These are phyloP conservation scores for Lentithecium fluviatile DNA, from an alignment of 495 filamentous ascomycete genomes.

Conservation along the genomic window DNA sequence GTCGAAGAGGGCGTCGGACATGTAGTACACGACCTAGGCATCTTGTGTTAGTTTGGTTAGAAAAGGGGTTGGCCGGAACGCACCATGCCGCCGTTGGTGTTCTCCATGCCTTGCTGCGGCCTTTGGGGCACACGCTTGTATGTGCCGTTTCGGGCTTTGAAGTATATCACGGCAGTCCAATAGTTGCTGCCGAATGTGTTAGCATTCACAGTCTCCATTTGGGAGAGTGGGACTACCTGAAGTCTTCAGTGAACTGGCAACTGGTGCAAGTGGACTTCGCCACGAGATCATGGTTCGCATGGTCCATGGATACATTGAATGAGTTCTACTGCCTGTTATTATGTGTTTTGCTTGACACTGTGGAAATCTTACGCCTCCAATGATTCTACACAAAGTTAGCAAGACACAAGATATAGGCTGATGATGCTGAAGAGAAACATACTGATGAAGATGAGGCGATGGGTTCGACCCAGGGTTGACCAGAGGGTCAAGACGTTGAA, in stretches of 20 bases:
- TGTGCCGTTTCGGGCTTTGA: neutral
- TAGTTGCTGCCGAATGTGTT: neutral
- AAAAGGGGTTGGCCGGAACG: no score
- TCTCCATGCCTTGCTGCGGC: no score
- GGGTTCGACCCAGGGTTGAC: constrained; percentile 33
- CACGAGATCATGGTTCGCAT: constrained; percentile 29
- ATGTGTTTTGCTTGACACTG: neutral
- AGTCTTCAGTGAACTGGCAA: constrained; percentile 33
- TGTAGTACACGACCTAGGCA: constrained; percentile 18
- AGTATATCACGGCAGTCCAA: neutral
- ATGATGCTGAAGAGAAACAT: no score
- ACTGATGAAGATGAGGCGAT: constrained; percentile 36
- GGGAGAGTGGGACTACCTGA: no score
- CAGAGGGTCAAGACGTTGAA: constrained; percentile 49
- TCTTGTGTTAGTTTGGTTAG: no score
- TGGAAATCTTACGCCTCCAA: constrained; percentile 23
- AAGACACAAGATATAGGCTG: no score
- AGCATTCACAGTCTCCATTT: no score
- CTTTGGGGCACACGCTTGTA: neutral
- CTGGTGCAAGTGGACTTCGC: constrained; percentile 32
- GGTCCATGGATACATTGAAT: constrained; percentile 36
- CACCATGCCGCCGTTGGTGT: no score
- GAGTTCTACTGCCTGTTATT: constrained; percentile 22
- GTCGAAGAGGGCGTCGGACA: constrained; percentile 14
- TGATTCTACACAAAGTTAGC: constrained; percentile 7